Conservation (phyloP, 257 asterid species). For the Datura wrightii region DNA sequence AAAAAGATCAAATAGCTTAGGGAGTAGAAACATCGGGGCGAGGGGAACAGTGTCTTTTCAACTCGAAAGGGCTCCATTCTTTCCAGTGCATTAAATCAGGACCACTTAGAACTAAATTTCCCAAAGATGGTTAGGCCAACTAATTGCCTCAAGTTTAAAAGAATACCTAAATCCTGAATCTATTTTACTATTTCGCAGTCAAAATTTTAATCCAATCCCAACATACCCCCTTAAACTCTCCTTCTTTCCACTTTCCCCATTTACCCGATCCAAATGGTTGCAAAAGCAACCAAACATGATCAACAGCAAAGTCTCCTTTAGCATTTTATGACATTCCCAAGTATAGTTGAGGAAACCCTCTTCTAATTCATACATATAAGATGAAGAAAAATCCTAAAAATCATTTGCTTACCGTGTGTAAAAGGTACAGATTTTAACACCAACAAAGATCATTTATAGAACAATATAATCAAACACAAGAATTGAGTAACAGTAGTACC, state of each 20-base stretch:
- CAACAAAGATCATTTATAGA: not conserved
- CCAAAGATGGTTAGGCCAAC: not conserved
- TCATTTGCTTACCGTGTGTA: not conserved
- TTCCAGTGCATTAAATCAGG: not conserved
- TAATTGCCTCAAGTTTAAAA: not conserved
- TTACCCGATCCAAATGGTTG: not conserved
- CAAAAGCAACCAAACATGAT: not conserved
- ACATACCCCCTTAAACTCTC: not conserved
- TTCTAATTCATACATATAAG: not conserved
- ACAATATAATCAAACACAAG: slow-evolving; percentile 7
- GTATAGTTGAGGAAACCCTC: not conserved
- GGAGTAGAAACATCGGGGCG: no score
- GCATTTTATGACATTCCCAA: not conserved
- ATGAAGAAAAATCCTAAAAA: not conserved
- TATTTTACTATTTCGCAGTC: not conserved
- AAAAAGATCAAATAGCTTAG: not conserved
- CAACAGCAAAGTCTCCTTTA: not conserved
- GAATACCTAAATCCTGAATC: not conserved
- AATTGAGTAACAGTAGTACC: not conserved
- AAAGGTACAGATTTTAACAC: not conserved
- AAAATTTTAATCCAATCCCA: not conserved
- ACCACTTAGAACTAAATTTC: not conserved
- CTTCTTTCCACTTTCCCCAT: not conserved
- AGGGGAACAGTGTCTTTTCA: no score
- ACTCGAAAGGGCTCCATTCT: no score